Evolutionary conservation across 345 rosid genomes (phyloP).

Genomic region (Excoecaria agallocha): DNA sequence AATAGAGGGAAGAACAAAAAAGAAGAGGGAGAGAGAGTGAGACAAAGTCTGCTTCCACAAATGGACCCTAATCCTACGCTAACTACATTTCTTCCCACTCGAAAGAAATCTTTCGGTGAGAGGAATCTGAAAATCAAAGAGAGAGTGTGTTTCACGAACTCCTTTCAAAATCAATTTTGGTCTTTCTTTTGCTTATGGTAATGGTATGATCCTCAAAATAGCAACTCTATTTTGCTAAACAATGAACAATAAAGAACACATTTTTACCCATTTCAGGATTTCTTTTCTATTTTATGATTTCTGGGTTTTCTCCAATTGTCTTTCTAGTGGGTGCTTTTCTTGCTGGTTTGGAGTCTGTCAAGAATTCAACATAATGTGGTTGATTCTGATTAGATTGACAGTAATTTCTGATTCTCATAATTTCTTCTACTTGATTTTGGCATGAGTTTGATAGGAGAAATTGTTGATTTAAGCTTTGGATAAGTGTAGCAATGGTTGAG

Average conservation of each 20-base stretch:
- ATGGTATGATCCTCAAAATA: not conserved
- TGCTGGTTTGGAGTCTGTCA: not conserved
- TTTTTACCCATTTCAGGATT: not conserved
- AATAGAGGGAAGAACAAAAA: not conserved
- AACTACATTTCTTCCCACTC: conserved; percentile 9
- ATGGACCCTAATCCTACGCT: conserved; percentile 18
- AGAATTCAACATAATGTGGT: not conserved
- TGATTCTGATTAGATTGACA: not conserved
- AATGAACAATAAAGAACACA: no score
- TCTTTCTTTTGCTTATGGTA: not conserved
- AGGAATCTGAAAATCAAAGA: not conserved
- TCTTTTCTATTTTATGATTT: not conserved
- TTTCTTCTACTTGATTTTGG: not conserved
- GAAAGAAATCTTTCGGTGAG: not conserved
- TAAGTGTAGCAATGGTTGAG: conserved; percentile 46
- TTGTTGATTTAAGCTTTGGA: not conserved
- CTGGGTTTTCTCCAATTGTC: not conserved
- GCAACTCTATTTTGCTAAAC: not conserved
- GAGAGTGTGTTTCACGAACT: no score
- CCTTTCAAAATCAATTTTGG: not conserved
- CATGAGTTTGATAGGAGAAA: conserved; percentile 2
- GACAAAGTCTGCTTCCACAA: conserved; percentile 13
- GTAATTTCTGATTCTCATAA: not conserved
- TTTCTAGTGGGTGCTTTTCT: not conserved
- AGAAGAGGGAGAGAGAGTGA: not conserved